Evolutionary conservation across 495 filamentous ascomycete species (phyloP).

Genomic region (Articulospora tetracladia): DNA sequence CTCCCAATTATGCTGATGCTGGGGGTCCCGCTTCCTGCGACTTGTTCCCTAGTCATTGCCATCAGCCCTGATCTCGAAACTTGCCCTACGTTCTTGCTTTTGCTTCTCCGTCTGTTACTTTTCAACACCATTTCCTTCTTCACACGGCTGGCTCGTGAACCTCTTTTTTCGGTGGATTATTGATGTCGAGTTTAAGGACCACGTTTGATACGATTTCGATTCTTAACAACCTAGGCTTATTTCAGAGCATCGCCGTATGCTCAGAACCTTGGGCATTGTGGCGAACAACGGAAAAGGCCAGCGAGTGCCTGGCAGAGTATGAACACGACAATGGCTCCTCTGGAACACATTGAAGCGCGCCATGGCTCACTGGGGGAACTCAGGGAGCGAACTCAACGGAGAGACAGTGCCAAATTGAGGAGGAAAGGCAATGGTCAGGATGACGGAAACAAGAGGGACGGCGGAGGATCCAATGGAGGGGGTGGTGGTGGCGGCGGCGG

Average conservation of each 20-base stretch:
- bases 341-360: slow-evolving; percentile 11
- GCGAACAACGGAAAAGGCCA: slow-evolving; percentile 6
- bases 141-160: slow-evolving; percentile 25
- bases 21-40: background rate
- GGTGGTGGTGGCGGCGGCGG: background rate
- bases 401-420: background rate
- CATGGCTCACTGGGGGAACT: slow-evolving; percentile 7
- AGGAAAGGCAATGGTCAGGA: background rate
- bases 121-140: slow-evolving; percentile 12
- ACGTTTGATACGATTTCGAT: background rate
- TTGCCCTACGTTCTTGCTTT: slow-evolving; percentile 26
- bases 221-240: background rate
- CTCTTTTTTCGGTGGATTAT: slow-evolving; percentile 15
- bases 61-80: slow-evolving; percentile 17
- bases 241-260: slow-evolving; percentile 13
- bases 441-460: slow-evolving; percentile 1
- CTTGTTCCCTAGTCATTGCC: slow-evolving; percentile 4
- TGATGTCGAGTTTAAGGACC: slow-evolving; percentile 5
- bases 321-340: slow-evolving; percentile 23
- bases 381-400: slow-evolving; percentile 1
- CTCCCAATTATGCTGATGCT: slow-evolving; percentile 6
- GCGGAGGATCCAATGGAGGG: background rate
- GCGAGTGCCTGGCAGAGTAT: slow-evolving; percentile 17
- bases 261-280: slow-evolving; percentile 8
- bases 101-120: slow-evolving; percentile 24